Evolutionary conservation across 768 basidiomycete genomes (phyloP), one percentile per base, ranked within the genome.

Genomic region (Omphalotus guepiniiformis): DNA sequence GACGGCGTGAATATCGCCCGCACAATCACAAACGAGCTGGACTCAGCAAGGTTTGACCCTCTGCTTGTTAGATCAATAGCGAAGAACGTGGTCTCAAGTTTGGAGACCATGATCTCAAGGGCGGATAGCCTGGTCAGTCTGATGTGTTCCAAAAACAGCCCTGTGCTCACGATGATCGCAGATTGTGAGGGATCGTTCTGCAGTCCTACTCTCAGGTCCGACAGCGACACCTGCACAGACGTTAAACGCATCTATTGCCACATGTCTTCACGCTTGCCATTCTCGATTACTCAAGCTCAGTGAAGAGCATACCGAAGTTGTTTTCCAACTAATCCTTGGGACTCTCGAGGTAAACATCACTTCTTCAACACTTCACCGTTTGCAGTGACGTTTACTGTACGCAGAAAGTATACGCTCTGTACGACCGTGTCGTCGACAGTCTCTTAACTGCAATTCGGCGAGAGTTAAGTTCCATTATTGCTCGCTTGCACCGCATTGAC

Each of bases 31-130:
- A 98, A 98, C 62, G 96, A 98, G 58, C 78, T 99, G 4, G 93
- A 97, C 63, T 82, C 91, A 2, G 92, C 92, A 12, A 77, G 84
- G 52, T 96, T 95, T 60, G 96, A 99, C 65, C 95, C 95, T 0
- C 63, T 98, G 29, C 70, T 99, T 12, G 81, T 91, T 9, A 78
- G 76, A 49, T 74, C 82, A 5, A 83, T 96, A 6, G 90, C 93
- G 12, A 85, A 83, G 62, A 85, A 81, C 58, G 82, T 79, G 0
- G 74, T 74, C 8, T 68, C 76, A 2, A 80, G 82, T 47, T 59
- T 98, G 39, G 90, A 93, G n/a, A 74, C 70, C 51, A 71, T 91
- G 54, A 57, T 80, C 18, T 70, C 74, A 5, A 75, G 84, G 48
- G 64, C 79, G 1, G 93, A 96, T 29, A 68, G 65, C 15, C 55